A percentile compares a stretch with the other conserved stretches of the same genome.
Conservation (phyloP, 2,329 filamentous ascomycete species). For the Ascochyta clinopodiicola region DNA sequence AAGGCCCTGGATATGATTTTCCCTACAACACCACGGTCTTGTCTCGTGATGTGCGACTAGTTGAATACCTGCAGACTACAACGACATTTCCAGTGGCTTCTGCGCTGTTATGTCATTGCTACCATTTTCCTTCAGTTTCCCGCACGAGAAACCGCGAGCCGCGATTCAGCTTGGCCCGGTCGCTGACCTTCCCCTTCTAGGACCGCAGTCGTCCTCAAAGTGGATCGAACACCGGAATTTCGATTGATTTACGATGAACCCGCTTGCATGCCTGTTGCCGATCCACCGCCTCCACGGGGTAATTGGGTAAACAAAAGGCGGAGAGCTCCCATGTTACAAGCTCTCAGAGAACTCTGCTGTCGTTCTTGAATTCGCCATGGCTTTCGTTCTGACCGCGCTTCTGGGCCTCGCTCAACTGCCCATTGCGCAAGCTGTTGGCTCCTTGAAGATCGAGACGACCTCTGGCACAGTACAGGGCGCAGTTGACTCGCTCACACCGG, state of each 20-base stretch:
- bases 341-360: not conserved
- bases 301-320: constrained; percentile 7
- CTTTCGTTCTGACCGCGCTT: constrained; percentile 13
- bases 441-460: constrained; percentile 32
- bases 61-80: no score
- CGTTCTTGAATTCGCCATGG: constrained; percentile 14
- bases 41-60: not conserved
- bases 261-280: constrained; percentile 11
- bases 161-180: constrained; percentile 1
- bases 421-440: constrained; percentile 19
- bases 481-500: constrained; percentile 42
- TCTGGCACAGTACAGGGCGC: constrained; percentile 43
- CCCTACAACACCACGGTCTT: constrained; percentile 3
- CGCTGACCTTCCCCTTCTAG: constrained; percentile 1
- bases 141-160: constrained; percentile 1
- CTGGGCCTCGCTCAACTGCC: constrained; percentile 19
- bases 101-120: no score
- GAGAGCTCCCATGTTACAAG: not conserved
- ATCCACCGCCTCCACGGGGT: constrained; percentile 3
- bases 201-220: constrained; percentile 4
- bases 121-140: constrained; percentile 10
- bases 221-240: constrained; percentile 11
- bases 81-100: not conserved
- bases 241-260: constrained; percentile 7
- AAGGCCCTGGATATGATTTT: constrained; percentile 2